Percentiles rank a stretch among this genome's conserved stretches.
These are phyloP conservation scores for Hymenoscyphus fraxineus DNA, from an alignment of 2,329 filamentous ascomycete species.

Conservation along the genomic window DNA sequence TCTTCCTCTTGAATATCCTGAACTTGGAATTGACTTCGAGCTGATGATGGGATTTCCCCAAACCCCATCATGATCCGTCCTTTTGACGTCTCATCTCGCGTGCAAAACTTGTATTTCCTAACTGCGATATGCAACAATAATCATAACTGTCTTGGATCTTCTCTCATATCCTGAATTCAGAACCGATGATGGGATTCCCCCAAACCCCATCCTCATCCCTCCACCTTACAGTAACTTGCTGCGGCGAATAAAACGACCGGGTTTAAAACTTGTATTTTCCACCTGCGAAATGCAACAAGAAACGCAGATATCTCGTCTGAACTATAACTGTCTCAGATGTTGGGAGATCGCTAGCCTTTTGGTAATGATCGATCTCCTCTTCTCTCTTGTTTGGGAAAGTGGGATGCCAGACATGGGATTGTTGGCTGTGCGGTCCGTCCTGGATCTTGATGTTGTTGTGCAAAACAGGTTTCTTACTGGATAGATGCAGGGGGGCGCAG, in stretches of 20 bases:
- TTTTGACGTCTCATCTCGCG: too few species aligned
- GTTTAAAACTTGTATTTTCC: background rate
- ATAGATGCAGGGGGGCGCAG: background rate
- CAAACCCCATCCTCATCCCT: too few species aligned
- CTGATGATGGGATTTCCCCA: too few species aligned
- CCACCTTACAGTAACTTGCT: too few species aligned
- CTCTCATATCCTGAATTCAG: too few species aligned
- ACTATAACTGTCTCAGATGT: background rate
- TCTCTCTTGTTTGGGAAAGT: background rate
- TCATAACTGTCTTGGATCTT: too few species aligned
- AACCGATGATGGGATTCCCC: too few species aligned
- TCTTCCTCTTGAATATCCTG: too few species aligned
- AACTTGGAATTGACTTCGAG: too few species aligned
- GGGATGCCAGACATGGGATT: background rate
- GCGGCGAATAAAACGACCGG: background rate
- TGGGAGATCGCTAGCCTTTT: background rate
- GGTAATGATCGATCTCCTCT: background rate
- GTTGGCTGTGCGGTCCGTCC: background rate
- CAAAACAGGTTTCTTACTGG: background rate
- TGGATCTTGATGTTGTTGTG: background rate
- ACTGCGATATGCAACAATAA: background rate
- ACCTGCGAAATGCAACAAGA: background rate
- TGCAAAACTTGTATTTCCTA: background rate
- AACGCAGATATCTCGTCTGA: too few species aligned
- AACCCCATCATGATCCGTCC: too few species aligned